phyloP scores from a whole-genome alignment of 1,139 yeast genomes.

The Zhuliangozyma blackwelliae region DNA sequence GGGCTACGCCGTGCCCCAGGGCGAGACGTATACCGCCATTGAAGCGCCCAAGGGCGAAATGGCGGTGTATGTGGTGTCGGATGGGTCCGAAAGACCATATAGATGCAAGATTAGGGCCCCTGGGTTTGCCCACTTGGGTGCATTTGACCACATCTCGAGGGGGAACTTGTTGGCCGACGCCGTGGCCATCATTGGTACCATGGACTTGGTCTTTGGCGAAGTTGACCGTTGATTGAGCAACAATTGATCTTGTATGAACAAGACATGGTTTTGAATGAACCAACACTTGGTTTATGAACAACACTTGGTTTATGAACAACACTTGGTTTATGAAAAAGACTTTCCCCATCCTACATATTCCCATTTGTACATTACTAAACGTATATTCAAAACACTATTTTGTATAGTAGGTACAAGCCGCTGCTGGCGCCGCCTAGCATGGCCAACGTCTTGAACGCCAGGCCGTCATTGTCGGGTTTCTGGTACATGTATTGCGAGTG shows the following conservation, averaged over 20 bases:
- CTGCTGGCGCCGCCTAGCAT: constrained; percentile 33
- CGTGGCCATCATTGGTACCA: constrained; percentile 90
- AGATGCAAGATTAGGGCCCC: constrained; percentile 93
- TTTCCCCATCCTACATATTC: no score
- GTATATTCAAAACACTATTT: constrained; percentile 6
- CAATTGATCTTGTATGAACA: no score
- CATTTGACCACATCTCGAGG: constrained; percentile 80
- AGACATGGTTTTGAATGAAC: no score
- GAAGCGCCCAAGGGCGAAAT: constrained; percentile 97
- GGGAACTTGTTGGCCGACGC: constrained; percentile 90
- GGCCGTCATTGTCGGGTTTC: constrained; percentile 21
- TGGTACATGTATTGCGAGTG: constrained; percentile 23
- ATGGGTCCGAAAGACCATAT: constrained; percentile 88
- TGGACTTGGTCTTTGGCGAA: constrained; percentile 94
- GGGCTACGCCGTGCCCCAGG: constrained; percentile 86
- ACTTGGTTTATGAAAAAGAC: no score
- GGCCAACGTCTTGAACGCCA: constrained; percentile 18
- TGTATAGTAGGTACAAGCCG: constrained; percentile 24
- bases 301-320: no score
- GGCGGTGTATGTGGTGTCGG: constrained; percentile 88
- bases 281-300: no score
- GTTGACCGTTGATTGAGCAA: constrained; percentile 63
- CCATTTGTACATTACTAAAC: no score
- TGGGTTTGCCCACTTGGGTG: constrained; percentile 87
- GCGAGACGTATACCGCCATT: constrained; percentile 87